Evolutionary conservation across 2,329 filamentous ascomycete species (phyloP).

Genomic region (Sporothrix variecibatus): DNA sequence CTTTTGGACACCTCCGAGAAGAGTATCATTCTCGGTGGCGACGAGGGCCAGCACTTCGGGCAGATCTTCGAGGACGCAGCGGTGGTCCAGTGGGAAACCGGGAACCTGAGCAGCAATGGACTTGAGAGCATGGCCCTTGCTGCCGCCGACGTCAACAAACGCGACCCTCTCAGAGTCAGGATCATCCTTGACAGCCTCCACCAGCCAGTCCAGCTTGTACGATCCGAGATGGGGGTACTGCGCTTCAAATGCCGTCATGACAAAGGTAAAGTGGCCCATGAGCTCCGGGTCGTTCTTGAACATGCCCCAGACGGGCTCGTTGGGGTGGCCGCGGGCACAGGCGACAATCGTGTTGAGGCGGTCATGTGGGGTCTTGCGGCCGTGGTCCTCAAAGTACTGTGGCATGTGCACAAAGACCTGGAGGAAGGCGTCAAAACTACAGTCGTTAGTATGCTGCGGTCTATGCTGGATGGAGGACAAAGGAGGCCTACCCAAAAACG

Average conservation of each 20-base stretch:
- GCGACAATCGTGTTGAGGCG: conserved; percentile 35
- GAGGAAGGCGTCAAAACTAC: conserved; percentile 37
- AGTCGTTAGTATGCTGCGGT: no score
- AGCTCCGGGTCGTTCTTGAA: conserved; percentile 32
- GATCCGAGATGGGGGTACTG: conserved; percentile 34
- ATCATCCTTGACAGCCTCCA: conserved; percentile 5
- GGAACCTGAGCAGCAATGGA: conserved; percentile 35
- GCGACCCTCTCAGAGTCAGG: conserved; percentile 28
- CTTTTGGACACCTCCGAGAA: neutral
- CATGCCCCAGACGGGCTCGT: conserved; percentile 40
- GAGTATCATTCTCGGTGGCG: neutral
- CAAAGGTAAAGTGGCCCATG: conserved; percentile 35
- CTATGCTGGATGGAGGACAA: no score
- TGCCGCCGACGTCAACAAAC: conserved; percentile 41
- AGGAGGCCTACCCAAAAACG: conserved; percentile 28
- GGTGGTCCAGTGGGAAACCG: conserved; percentile 32
- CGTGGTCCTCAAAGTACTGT: conserved; percentile 39
- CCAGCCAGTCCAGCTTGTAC: conserved; percentile 40
- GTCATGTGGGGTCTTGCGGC: conserved; percentile 37
- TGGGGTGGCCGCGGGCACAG: conserved; percentile 36
- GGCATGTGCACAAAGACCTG: conserved; percentile 34
- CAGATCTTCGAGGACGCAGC: conserved; percentile 40
- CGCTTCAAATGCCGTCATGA: conserved; percentile 36
- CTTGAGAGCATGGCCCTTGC: conserved; percentile 38
- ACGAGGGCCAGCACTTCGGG: conserved; percentile 36